A percentile compares a stretch with the other conserved stretches of the same genome.
Evolutionary conservation across 148 eudicot genomes (phyloP).

Genomic region (Diospyros kaki): DNA sequence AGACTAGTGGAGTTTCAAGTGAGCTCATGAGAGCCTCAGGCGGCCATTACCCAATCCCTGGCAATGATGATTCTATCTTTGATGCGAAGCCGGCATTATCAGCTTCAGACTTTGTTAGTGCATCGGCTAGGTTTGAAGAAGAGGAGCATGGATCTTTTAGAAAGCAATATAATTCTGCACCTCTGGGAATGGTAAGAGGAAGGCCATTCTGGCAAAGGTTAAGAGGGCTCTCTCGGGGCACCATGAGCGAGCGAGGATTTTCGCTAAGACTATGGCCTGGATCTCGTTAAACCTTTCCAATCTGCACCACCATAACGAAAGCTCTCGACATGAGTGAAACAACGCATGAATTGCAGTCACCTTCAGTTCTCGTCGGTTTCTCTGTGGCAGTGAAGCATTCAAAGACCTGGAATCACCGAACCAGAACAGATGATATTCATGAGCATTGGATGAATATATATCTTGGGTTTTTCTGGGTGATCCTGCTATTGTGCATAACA

Average conservation of each 20-base stretch:
- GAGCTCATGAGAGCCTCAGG: conserved; percentile 40
- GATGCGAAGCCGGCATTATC: conserved; percentile 42
- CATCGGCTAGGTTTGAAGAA: conserved; percentile 29
- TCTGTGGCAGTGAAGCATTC: not conserved
- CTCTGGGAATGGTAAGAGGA: conserved; percentile 43
- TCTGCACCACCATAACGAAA: not conserved
- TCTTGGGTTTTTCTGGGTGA: not conserved
- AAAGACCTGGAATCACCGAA: not conserved
- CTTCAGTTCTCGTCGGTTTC: not conserved
- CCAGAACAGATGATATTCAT: not conserved
- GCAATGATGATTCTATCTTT: conserved; percentile 29
- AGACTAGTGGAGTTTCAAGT: conserved; percentile 21
- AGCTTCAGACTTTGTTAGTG: conserved; percentile 43
- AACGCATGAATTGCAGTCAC: not conserved
- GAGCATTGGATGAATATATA: not conserved
- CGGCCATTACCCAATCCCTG: conserved; percentile 13
- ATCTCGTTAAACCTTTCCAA: conserved; percentile 16
- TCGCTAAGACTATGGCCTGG: conserved; percentile 25
- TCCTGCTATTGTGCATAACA: not conserved
- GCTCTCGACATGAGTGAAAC: not conserved
- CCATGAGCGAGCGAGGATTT: conserved; percentile 47
- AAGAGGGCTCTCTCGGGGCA: conserved; percentile 49
- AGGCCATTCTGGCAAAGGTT: conserved; percentile 60
- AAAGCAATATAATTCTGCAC: conserved; percentile 63
- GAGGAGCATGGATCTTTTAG: conserved; percentile 35